Evolutionary conservation across 1,284 basidiomycete genomes (phyloP), one percentile per base, ranked within the genome.

Genomic region (Ustilago hordei): DNA sequence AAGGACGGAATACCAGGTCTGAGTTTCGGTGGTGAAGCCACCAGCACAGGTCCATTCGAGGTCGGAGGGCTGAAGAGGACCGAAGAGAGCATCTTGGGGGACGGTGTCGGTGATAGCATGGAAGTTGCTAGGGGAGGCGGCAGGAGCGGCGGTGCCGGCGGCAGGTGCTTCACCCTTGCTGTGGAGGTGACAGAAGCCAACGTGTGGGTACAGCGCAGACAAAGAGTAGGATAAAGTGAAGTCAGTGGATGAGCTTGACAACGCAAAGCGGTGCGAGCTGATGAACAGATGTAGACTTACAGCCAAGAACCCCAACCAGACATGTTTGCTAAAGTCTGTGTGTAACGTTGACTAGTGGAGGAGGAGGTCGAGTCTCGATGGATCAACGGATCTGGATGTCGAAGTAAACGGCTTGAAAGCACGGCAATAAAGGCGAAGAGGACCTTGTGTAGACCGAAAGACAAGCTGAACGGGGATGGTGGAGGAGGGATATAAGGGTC

Each of bases 1-100:
- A 13, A 94, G 89, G 77, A 93, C 89, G 41, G 92, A 89, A 87
- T 99, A 99, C 88, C 92, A 99, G 0, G 88, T 90, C 86, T 98
- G 94, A 0, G 96, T 98, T 87, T 99, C 97, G 2, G 95, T 93
- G 52, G 91, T 90, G 86, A 98, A 97, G 0, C 95, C 94, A 28
- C 88, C 87, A 3, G 91, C 89, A 86, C 93, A 94, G 45, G 91
- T 87, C 95, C 95, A 98, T 82, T 93, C 91, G 47, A 90, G 90
- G 85, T 95, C 94, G 79, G 89, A 90, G 19, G 89, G 87, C 32
- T 75, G 60, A 32, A 95, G 90, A 78, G 91, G 90, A 31, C 93
- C 93, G 79, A 90, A 91, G 56, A 92, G 86, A 70, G 92, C 34
- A 32, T 75, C 67, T 65, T 84, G 83, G 4, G 79, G 28, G 60